phyloP scores from a whole-genome alignment of 2,329 filamentous ascomycete species.

The Diaporthe sp. region DNA sequence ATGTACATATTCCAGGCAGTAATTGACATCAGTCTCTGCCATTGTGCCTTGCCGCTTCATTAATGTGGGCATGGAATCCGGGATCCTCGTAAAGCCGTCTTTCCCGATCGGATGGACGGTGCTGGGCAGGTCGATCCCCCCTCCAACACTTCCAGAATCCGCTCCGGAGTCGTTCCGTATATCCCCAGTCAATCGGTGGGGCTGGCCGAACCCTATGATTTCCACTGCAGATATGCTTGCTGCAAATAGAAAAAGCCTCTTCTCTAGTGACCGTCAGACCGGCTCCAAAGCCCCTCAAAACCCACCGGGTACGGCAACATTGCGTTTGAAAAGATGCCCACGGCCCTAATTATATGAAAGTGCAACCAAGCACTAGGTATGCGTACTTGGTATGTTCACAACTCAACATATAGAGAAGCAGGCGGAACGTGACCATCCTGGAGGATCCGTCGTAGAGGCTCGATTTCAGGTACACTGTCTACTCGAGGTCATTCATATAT shows the following conservation, averaged over 20 bases:
- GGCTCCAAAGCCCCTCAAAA: neutral
- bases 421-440: neutral
- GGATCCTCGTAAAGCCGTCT: neutral
- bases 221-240: neutral
- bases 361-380: neutral
- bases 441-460: conserved; percentile 1
- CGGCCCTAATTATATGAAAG: no score
- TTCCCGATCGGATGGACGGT: neutral
- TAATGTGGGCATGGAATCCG: neutral
- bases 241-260: neutral
- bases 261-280: no score
- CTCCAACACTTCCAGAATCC: neutral
- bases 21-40: neutral
- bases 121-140: neutral
- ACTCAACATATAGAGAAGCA: neutral
- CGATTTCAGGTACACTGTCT: neutral
- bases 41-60: neutral
- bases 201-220: neutral
- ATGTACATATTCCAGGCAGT: neutral
- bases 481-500: neutral
- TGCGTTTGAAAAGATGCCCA: neutral
- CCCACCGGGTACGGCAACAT: neutral
- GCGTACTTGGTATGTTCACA: neutral
- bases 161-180: neutral
- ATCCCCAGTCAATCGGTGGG: neutral